Evolutionary conservation across 2,329 filamentous ascomycete species (phyloP).

Genomic region (Pseudohalonectria lignicola): DNA sequence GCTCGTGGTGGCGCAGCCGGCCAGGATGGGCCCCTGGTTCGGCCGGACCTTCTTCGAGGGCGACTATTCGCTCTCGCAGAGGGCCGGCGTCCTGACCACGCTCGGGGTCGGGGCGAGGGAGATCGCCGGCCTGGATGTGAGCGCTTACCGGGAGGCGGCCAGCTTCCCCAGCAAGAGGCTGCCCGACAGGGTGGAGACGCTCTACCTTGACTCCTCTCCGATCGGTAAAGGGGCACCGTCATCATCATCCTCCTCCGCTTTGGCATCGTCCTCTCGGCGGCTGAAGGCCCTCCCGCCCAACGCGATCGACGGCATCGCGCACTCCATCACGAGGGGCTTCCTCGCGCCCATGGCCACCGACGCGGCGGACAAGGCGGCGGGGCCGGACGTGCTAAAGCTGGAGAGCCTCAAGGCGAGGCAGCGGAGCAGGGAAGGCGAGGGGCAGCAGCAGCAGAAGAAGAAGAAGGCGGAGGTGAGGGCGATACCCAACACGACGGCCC

Average conservation of each 20-base stretch:
- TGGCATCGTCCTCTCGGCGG: slow-evolving; percentile 8
- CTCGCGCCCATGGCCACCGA: slow-evolving; percentile 72
- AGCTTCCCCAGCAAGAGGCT: slow-evolving; percentile 75
- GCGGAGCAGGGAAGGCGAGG: too few relatives aligned
- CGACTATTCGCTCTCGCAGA: slow-evolving; percentile 80
- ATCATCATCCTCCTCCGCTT: slow-evolving; percentile 15
- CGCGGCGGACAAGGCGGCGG: slow-evolving; percentile 68
- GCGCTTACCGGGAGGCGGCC: slow-evolving; percentile 34
- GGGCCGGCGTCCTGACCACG: slow-evolving; percentile 70
- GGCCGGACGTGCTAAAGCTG: slow-evolving; percentile 78
- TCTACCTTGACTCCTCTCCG: slow-evolving; percentile 45
- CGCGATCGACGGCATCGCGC: slow-evolving; percentile 58
- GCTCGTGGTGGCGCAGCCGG: slow-evolving; percentile 64
- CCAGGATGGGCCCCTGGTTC: slow-evolving; percentile 74
- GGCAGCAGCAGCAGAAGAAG: slow-evolving; percentile 47
- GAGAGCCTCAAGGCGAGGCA: slow-evolving; percentile 71
- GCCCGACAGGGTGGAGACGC: slow-evolving; percentile 58
- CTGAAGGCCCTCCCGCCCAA: slow-evolving; percentile 43
- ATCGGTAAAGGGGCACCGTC: slow-evolving; percentile 5
- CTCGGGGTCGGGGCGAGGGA: slow-evolving; percentile 77
- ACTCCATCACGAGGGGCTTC: slow-evolving; percentile 57
- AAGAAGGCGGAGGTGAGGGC: slow-evolving; percentile 30
- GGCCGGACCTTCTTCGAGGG: slow-evolving; percentile 79
- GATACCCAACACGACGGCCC: slow-evolving; percentile 68
- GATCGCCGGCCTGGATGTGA: slow-evolving; percentile 63